These are phyloP conservation scores for Ascochyta rabiei DNA, from an alignment of 2,329 filamentous ascomycete species.

Conservation along the genomic window DNA sequence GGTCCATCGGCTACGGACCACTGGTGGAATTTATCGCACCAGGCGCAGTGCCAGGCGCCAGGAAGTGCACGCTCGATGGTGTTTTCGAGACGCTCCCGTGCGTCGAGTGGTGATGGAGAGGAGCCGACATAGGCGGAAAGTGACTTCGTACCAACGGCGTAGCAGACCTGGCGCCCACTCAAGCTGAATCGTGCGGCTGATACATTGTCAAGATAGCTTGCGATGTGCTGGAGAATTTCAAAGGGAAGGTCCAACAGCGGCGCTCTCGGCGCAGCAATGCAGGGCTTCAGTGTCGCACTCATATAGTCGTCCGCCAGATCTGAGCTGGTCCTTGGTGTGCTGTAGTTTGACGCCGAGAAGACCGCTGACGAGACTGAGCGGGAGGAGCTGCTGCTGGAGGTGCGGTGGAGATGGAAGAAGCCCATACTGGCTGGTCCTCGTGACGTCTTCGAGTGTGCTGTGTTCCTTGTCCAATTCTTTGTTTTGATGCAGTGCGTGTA, in stretches of 20 bases:
- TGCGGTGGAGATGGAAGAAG: constrained; percentile 13
- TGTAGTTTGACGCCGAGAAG: background rate
- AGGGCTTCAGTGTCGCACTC: constrained; percentile 16
- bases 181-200: constrained; percentile 37
- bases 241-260: constrained; percentile 35
- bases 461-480: background rate
- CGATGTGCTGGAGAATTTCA: constrained; percentile 41
- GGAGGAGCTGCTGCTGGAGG: background rate
- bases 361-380: background rate
- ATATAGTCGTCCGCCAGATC: constrained; percentile 5
- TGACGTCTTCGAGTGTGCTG: background rate
- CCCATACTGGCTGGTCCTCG: background rate
- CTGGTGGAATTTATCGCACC: constrained; percentile 42
- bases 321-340: constrained; percentile 10
- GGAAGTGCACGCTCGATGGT: constrained; percentile 44
- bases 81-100: constrained; percentile 28
- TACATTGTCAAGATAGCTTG: constrained; percentile 28
- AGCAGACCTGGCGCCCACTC: constrained; percentile 34
- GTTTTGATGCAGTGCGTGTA: background rate
- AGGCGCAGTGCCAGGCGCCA: constrained; percentile 42
- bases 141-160: constrained; percentile 33
- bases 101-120: constrained; percentile 25
- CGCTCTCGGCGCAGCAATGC: constrained; percentile 4
- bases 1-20: constrained; percentile 23
- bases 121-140: constrained; percentile 25